Percentiles rank a stretch among this genome's conserved stretches.
Conservation (phyloP, 1,139 yeast genomes). For the Blastobotrys buckinghamii region DNA sequence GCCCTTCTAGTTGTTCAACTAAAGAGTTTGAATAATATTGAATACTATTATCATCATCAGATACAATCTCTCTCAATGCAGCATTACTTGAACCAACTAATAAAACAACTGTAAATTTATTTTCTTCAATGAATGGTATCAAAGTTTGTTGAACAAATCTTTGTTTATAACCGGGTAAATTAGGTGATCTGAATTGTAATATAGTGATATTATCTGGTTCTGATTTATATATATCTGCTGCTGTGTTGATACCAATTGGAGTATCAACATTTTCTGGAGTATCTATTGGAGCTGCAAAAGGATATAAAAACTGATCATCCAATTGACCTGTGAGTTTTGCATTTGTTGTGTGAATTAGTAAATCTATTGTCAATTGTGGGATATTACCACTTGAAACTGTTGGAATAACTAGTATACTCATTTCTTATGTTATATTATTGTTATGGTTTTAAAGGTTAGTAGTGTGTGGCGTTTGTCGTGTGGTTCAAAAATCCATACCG, state of each 20-base stretch:
- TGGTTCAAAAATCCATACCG: neutral
- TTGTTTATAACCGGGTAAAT: constrained; percentile 56
- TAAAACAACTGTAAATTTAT: constrained; percentile 43
- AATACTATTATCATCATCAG: constrained; percentile 11
- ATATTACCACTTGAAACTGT: constrained; percentile 83
- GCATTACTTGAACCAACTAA: constrained; percentile 71
- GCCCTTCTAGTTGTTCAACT: constrained; percentile 19
- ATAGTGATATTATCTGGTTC: constrained; percentile 38
- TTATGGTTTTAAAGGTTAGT: neutral
- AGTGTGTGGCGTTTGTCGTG: neutral
- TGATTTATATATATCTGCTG: constrained; percentile 19
- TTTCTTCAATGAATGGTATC: constrained; percentile 41
- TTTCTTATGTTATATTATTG: neutral
- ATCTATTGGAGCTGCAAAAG: constrained; percentile 81
- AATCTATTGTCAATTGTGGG: constrained; percentile 76
- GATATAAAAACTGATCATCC: constrained; percentile 60
- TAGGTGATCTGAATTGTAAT: constrained; percentile 80
- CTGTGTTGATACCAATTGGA: constrained; percentile 42
- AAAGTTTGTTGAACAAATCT: constrained; percentile 51
- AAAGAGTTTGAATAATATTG: constrained; percentile 16
- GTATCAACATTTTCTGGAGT: constrained; percentile 38
- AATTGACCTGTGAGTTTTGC: constrained; percentile 49
- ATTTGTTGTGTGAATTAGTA: constrained; percentile 57
- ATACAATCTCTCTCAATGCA: constrained; percentile 23
- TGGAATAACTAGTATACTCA: constrained; percentile 46